Evolutionary conservation across 345 rosid species (phyloP).

Genomic region (Eucalyptus erythrocorys): DNA sequence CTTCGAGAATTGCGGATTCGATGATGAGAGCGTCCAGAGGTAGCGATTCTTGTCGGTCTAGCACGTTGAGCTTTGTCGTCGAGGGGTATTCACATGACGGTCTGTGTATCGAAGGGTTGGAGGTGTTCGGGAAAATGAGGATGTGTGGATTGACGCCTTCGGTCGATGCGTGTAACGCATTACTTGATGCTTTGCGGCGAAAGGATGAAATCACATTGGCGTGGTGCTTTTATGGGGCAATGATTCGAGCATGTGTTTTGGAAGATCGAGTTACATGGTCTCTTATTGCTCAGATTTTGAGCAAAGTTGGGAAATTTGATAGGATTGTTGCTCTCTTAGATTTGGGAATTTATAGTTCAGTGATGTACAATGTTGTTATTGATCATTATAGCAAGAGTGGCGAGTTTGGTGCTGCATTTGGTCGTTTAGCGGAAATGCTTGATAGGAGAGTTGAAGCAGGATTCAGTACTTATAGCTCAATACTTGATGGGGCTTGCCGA

Average conservation of each 20-base stretch:
- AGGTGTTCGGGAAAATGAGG: conserved; percentile 28
- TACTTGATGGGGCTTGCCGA: conserved; percentile 67
- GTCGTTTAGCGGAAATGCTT: conserved; percentile 35
- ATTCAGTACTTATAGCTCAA: conserved; percentile 28
- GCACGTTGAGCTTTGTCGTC: conserved; percentile 25
- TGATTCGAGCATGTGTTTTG: conserved; percentile 26
- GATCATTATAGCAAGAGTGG: conserved; percentile 39
- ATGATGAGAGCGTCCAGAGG: conserved; percentile 35
- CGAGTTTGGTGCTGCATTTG: conserved; percentile 30
- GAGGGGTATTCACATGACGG: conserved; percentile 30
- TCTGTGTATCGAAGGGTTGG: conserved; percentile 24
- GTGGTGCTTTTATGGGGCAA: conserved; percentile 45
- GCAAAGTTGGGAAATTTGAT: conserved; percentile 30
- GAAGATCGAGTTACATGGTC: conserved; percentile 40
- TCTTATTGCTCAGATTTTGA: conserved; percentile 33
- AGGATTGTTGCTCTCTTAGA: conserved; percentile 31
- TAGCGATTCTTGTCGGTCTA: conserved; percentile 6
- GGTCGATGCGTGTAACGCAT: conserved; percentile 23
- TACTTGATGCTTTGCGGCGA: conserved; percentile 35
- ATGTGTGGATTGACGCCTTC: conserved; percentile 22
- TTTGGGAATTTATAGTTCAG: conserved; percentile 28
- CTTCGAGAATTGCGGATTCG: conserved; percentile 11
- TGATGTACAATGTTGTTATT: conserved; percentile 37
- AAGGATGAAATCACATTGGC: conserved; percentile 17
- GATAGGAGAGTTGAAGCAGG: conserved; percentile 26